Evolutionary conservation across 176 grass and related monocot species (phyloP).

Genomic region (Dendrocalamus sinicus): DNA sequence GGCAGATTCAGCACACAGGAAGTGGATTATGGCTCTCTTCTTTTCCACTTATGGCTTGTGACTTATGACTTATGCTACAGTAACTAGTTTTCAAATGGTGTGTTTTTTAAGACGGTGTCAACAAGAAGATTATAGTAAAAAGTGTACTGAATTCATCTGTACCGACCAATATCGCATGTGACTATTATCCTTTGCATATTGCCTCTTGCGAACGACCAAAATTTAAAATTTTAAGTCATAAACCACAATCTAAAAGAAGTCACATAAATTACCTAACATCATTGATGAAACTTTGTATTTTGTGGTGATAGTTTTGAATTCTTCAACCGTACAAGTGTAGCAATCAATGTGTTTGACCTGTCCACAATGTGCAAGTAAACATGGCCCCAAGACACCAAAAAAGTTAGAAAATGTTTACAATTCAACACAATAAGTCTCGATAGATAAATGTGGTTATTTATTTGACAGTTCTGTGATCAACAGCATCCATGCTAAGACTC

Average conservation of each 20-base stretch:
- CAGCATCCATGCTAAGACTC: slow-evolving; percentile 36
- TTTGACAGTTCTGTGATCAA: slow-evolving; percentile 18
- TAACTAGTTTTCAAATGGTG: no score
- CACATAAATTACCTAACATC: slow-evolving; percentile 64
- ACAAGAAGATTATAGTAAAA: no score
- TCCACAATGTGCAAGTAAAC: slow-evolving; percentile 30
- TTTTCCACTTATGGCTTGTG: no score
- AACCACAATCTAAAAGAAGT: background rate
- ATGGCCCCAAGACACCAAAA: background rate
- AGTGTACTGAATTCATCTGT: no score
- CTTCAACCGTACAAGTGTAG: slow-evolving; percentile 65
- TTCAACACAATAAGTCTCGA: slow-evolving; percentile 31
- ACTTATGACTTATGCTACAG: no score
- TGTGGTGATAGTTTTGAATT: slow-evolving; percentile 78
- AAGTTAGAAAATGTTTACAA: slow-evolving; percentile 2
- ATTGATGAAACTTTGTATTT: slow-evolving; percentile 79
- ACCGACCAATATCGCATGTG: no score
- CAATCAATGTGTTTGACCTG: slow-evolving; percentile 85
- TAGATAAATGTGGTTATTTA: slow-evolving; percentile 6
- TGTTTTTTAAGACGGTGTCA: no score
- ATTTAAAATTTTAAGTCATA: no score
- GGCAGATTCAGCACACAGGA: slow-evolving; percentile 17
- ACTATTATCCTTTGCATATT: no score
- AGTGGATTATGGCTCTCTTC: background rate
- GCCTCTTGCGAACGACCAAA: no score